Percentiles rank a stretch among this genome's conserved stretches.
These are phyloP conservation scores for Eucalyptus cloeziana DNA, from an alignment of 345 rosid genomes.

Conservation along the genomic window DNA sequence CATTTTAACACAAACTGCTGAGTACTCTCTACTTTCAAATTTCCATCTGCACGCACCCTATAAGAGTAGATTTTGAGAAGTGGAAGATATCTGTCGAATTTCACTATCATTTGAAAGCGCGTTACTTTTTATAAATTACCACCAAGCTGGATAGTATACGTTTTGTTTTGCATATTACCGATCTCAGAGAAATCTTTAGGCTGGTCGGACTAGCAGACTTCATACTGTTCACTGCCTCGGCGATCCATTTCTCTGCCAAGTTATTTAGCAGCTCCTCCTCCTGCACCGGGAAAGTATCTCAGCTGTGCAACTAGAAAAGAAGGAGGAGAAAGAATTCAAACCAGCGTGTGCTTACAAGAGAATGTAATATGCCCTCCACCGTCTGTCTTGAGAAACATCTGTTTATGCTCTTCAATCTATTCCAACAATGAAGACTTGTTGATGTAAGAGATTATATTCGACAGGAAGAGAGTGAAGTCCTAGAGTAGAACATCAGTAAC, in stretches of 20 bases:
- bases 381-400: slow-evolving; percentile 1
- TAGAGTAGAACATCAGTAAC: background rate
- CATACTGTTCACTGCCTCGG: background rate
- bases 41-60: background rate
- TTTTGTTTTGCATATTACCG: background rate
- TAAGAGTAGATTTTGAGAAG: background rate
- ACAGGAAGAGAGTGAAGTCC: background rate
- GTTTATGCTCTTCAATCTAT: background rate
- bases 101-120: background rate
- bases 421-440: background rate
- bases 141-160: background rate
- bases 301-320: background rate
- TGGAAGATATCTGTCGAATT: background rate
- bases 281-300: background rate
- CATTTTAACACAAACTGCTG: background rate
- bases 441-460: background rate
- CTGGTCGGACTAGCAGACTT: background rate
- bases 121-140: background rate
- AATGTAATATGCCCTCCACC: background rate
- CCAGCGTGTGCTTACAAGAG: background rate
- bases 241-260: background rate
- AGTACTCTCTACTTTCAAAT: background rate
- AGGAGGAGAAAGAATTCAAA: background rate
- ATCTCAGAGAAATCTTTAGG: slow-evolving; percentile 1
- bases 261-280: background rate